Conservation (phyloP, 23 red algal species). For the Gracilaria caudata region DNA sequence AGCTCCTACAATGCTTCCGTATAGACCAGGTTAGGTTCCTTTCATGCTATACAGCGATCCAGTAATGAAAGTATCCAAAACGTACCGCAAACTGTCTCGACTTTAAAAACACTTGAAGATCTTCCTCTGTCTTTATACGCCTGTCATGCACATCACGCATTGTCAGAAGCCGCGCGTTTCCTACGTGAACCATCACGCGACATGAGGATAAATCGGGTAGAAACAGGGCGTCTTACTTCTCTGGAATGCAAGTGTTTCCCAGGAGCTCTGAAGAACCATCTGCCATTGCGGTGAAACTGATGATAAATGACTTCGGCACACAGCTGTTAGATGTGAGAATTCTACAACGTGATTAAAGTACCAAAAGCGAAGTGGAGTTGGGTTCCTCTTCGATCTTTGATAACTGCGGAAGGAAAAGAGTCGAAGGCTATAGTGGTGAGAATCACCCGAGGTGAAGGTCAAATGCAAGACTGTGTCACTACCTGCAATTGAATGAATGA, state of each 20-base stretch:
- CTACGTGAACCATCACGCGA: not conserved
- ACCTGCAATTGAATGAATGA: too few relatives aligned
- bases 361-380: too few relatives aligned
- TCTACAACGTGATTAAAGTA: not conserved
- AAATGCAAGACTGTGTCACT: too few relatives aligned
- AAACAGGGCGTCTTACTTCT: not conserved
- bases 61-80: not conserved
- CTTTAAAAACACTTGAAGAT: conserved; percentile 47
- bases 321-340: not conserved
- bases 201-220: not conserved
- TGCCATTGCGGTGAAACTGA: not conserved
- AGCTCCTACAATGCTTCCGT: conserved; percentile 64
- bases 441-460: too few relatives aligned
- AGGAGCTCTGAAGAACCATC: not conserved
- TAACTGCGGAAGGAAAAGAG: too few relatives aligned
- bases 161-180: not conserved
- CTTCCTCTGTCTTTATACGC: conserved; percentile 53
- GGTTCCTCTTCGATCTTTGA: too few relatives aligned
- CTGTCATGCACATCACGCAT: not conserved
- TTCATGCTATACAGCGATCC: not conserved
- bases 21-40: not conserved
- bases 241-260: not conserved
- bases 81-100: conserved; percentile 61
- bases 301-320: not conserved
- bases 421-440: too few relatives aligned